Evolutionary conservation across 306 rosid species (phyloP), one percentile per base, ranked within the genome.

Genomic region (Acacia acuminata): DNA sequence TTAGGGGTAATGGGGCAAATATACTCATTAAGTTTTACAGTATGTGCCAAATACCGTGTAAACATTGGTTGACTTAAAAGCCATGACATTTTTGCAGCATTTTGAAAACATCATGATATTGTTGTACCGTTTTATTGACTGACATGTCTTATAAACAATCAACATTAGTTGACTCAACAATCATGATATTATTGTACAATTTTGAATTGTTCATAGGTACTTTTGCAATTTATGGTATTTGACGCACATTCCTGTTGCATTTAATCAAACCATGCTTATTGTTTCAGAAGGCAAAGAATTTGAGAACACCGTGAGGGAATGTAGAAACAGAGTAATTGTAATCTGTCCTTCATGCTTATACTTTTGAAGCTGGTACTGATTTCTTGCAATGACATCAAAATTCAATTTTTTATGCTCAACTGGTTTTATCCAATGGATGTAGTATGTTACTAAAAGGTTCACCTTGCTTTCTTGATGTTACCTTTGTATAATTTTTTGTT

Each of bases 291-390:
- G 27, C 27, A 58, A 22, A 58, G 82, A 77, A 92, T 92, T 88
- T 87, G 82, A 81, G 32, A 60, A 60, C 2, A 11, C 66, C 8
- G 32, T 8, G 65, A n/a, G 88, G 90, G 90, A 56, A 84, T 92
- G 94, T 87, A 89, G 14, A 90, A 90, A 84, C 88, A 92, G 4
- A 92, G 97, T 9, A 85, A 90, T 63, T 51, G 86, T 11, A 94
- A 91, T 36, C 40, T 94, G 86, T 93, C 94, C 12, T 90, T 86
- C 74, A 79, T 44, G 20, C 69, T 64, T 60, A 3, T 25, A 8
- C 43, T 61, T 60, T 22, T n/a, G 64, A 56, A 22, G 27, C 27
- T 56, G 64, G 14, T 58, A 22, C 38, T 65, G 56, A 10, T 79
- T 70, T 4, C 51, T 55, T 36, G 30, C 19, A 43, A 79, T 34